Evolutionary conservation across 1,284 basidiomycete species (phyloP), one percentile per base, ranked within the genome.

Genomic region (Malassezia equina): DNA sequence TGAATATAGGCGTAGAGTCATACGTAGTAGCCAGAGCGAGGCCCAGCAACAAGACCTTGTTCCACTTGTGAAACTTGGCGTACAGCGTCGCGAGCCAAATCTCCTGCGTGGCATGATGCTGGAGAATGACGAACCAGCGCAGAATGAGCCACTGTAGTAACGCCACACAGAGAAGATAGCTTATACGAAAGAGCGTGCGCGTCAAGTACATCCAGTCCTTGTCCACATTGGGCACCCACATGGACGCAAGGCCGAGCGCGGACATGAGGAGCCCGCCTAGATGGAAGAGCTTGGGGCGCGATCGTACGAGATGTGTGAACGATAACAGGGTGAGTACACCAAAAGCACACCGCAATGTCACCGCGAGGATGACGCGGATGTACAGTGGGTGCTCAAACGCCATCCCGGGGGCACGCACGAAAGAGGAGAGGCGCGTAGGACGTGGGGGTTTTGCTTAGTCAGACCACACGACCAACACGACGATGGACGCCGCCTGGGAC

Each of bases 401-500:
- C 36, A 21, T 39, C 5, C 19, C 32, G 15, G 28, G 36, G 12
- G 36, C 41, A 28, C 19, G 24, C n/a, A 4, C 24, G 23, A 5
- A 21, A 23, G 39, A 15, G 23, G 24, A 17, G 24, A 23, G 41
- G 4, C 12, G 24, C 21, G 41, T 15, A 24, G 12, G 41, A 7
- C 24, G 9, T 19, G 41, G 24, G 19, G 12, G 32, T n/a, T 4
- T n/a, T 33, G 32, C 19, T 39, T 39, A 39, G 36, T 39, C 29
- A 46, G 44, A 21, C 3, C 15, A 7, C 43, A 27, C 15, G 29
- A 11, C n/a, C 29, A 17, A 6, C n/a, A 24, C 27, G 27, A 24
- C 41, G 24, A 33, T 48, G 46, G 46, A 47, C 24, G 42, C 19
- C 17, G 52, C 52, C n/a, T 55, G 52, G 52, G 52, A 44, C 19